phyloP scores from a whole-genome alignment of 169 alveolate species.

The Eimeria maxima region DNA sequence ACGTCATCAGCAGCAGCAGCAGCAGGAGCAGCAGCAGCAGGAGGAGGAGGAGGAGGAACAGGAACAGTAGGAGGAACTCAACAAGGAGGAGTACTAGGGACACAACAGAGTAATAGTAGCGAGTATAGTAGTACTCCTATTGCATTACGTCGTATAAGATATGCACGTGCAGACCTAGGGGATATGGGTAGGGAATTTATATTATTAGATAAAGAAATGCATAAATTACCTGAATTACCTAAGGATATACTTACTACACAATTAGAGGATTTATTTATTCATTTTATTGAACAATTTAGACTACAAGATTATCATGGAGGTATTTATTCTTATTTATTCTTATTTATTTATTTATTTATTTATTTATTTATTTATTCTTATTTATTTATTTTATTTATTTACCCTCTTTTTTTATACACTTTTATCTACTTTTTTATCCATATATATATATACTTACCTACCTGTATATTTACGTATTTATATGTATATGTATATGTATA shows the following conservation, averaged over 20 bases:
- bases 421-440: too few species aligned
- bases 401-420: too few species aligned
- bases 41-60: neutral
- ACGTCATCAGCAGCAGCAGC: neutral
- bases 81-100: too few species aligned
- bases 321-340: neutral
- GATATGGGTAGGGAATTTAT: slow-evolving; percentile 93
- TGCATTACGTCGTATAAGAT: slow-evolving; percentile 90
- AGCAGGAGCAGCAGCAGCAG: neutral
- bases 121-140: slow-evolving; percentile 92
- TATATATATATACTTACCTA: too few species aligned
- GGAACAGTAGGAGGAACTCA: neutral
- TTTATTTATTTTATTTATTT: too few species aligned
- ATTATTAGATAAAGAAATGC: slow-evolving; percentile 91
- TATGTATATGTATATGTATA: too few species aligned
- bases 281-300: slow-evolving; percentile 88
- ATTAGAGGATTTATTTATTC: slow-evolving; percentile 87
- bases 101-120: too few species aligned
- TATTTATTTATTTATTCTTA: too few species aligned
- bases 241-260: slow-evolving; percentile 89
- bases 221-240: slow-evolving; percentile 90
- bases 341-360: neutral
- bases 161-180: slow-evolving; percentile 93
- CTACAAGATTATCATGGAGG: slow-evolving; percentile 85
- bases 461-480: too few species aligned